Conservation (phyloP, 495 filamentous ascomycete species). For the Trichoderma gamsii region DNA sequence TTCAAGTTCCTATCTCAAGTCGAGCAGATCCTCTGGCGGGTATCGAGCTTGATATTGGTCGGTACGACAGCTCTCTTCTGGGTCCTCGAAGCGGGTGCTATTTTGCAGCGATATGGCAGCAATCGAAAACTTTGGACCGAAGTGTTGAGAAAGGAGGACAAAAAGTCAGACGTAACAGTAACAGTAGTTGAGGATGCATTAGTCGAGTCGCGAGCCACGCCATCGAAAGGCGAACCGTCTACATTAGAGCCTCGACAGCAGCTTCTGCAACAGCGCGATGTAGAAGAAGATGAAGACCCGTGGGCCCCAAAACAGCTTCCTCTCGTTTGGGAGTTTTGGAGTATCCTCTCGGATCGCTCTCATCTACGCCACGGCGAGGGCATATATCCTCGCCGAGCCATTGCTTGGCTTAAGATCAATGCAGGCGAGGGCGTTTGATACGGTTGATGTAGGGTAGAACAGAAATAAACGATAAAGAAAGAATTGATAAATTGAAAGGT, state of each 20-base stretch:
- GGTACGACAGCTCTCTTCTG: neutral
- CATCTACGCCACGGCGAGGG: neutral
- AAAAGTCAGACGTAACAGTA: neutral
- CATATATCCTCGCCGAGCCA: neutral
- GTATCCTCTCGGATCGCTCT: neutral
- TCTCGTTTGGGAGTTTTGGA: neutral
- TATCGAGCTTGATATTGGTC: neutral
- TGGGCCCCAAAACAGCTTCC: neutral
- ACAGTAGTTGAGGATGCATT: neutral
- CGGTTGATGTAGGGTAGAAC: conserved; percentile 1
- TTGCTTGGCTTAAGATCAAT: neutral
- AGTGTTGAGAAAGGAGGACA: neutral
- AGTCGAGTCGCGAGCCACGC: neutral
- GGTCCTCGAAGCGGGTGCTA: neutral
- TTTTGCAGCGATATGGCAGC: neutral
- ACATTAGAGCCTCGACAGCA: neutral
- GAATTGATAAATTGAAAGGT: neutral
- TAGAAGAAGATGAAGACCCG: neutral
- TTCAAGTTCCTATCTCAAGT: neutral
- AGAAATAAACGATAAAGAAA: neutral
- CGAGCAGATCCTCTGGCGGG: neutral
- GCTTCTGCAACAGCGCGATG: neutral
- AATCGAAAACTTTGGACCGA: neutral
- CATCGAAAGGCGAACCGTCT: neutral
- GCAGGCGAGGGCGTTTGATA: neutral